phyloP scores from a whole-genome alignment of 176 grass and related monocot genomes.

The Cymbopogon citratus region DNA sequence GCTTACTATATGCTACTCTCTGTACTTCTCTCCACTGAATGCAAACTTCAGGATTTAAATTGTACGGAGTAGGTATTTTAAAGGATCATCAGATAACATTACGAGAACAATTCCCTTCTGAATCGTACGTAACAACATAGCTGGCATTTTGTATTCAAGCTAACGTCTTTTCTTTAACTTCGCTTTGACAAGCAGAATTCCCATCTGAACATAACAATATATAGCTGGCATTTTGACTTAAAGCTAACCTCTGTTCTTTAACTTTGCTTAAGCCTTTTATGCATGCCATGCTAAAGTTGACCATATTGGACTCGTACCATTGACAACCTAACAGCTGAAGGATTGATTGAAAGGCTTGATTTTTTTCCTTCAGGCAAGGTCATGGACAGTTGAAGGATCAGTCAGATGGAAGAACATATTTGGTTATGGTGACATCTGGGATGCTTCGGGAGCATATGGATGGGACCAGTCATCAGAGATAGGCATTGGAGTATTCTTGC shows the following conservation, averaged over 20 bases:
- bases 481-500: constrained; percentile 43
- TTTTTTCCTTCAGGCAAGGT: constrained; percentile 41
- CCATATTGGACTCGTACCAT: not conserved
- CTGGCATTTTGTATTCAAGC: constrained; percentile 1
- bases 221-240: not conserved
- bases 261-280: not conserved
- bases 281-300: not conserved
- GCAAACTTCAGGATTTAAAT: not conserved
- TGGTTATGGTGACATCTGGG: constrained; percentile 73
- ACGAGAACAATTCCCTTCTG: not conserved
- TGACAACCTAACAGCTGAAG: constrained; percentile 9
- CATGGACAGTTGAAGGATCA: constrained; percentile 51
- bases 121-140: not conserved
- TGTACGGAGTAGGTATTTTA: not conserved
- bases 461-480: constrained; percentile 52
- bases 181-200: not conserved
- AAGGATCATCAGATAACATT: not conserved
- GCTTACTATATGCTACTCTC: not conserved
- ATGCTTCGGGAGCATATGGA: constrained; percentile 60
- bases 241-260: not conserved
- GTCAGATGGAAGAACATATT: constrained; percentile 59
- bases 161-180: not conserved
- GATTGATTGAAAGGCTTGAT: constrained; percentile 3
- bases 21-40: not conserved
- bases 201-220: not conserved